Base-by-base conservation (phyloP, 768 basidiomycete genomes). In the Obba rivulosa region DNA sequence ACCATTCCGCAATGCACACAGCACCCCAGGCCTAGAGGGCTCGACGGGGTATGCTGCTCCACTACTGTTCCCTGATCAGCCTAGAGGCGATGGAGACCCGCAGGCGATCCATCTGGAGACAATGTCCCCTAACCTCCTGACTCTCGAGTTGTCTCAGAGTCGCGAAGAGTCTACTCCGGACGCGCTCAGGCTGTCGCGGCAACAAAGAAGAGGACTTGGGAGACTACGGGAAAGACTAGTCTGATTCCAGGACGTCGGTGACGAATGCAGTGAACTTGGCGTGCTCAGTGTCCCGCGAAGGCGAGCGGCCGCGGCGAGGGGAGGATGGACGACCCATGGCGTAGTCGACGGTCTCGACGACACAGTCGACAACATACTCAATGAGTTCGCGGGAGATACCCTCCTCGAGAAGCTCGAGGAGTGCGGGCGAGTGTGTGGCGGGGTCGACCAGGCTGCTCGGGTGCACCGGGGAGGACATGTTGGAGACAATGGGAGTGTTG, bases 281-380 rank as follows among this genome's bases (percentile, higher is more conserved):
- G 57, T 78, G 77, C 48, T 79, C 76, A 4, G 80, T 66, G 44
- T 71, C 73, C 44, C 78, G 73, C 17, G 73, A 59, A 34, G 66
- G 45, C 2, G 70, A 49, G 49, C 79, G 79, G 18, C 81, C 79
- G 10, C 77, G 71, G 2, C 67, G 62, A 0, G 77, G 76, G 16
- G 80, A 74, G 2, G 80, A 75, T 16, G 83, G 73, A 23, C 81
- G 76, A n/a, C 82, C 80, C 66, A 88, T 78, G 13, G 86, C 85
- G 59, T 75, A 86, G 66, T 87, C 83, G 45, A 88, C 87, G 0
- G 85, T 82, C 51, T 88, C 85, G 5, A 76, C 68, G 8, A 87
- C 81, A 20, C 66, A 72, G 63, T 88, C 84, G 13, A 85, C 76
- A 48, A 84, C 68, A 66, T 85, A 82, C 48, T 88, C 87, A 45